Percentiles rank a stretch among this genome's conserved stretches.
These are phyloP conservation scores for Coemansia sp. DNA, from an alignment of 192 early-diverging fungal genomes.

Conservation along the genomic window DNA sequence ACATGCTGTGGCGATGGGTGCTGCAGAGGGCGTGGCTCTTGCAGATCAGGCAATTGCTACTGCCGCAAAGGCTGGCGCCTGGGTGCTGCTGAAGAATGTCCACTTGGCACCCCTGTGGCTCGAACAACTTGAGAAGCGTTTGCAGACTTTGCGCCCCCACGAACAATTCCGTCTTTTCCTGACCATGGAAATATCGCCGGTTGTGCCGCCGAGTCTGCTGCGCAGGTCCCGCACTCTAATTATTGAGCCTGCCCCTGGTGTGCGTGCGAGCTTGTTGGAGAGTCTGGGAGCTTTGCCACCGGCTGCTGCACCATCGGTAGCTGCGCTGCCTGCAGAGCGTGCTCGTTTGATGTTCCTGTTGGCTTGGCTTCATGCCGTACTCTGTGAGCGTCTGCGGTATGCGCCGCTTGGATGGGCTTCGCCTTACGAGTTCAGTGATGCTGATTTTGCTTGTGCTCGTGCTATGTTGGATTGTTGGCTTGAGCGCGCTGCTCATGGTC, in stretches of 20 bases:
- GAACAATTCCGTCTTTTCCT: slow-evolving; percentile 90
- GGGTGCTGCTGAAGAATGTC: slow-evolving; percentile 99
- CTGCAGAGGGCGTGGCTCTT: slow-evolving; percentile 84
- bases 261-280: slow-evolving; percentile 89
- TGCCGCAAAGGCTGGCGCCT: slow-evolving; percentile 80
- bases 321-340: slow-evolving; percentile 73
- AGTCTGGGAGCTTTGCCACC: slow-evolving; percentile 66
- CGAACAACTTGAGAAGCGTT: slow-evolving; percentile 89
- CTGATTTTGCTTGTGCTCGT: slow-evolving; percentile 90
- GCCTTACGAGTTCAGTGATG: slow-evolving; percentile 97
- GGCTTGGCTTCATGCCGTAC: slow-evolving; percentile 94
- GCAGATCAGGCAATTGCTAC: slow-evolving; percentile 87
- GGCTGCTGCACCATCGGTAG: slow-evolving; percentile 30
- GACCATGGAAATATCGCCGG: slow-evolving; percentile 97
- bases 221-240: slow-evolving; percentile 86
- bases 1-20: slow-evolving; percentile 95
- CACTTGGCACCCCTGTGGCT: slow-evolving; percentile 94
- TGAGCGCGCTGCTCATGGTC: slow-evolving; percentile 71
- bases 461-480: slow-evolving; percentile 91
- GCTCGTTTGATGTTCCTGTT: slow-evolving; percentile 89
- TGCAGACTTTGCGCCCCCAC: slow-evolving; percentile 83
- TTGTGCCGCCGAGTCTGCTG: slow-evolving; percentile 89
- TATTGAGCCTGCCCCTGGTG: slow-evolving; percentile 94
- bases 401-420: slow-evolving; percentile 97
- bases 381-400: slow-evolving; percentile 95